A percentile compares a stretch with the other conserved stretches of the same genome.
phyloP scores from a whole-genome alignment of 257 asterid genomes.

The Nicotiana paniculata region DNA sequence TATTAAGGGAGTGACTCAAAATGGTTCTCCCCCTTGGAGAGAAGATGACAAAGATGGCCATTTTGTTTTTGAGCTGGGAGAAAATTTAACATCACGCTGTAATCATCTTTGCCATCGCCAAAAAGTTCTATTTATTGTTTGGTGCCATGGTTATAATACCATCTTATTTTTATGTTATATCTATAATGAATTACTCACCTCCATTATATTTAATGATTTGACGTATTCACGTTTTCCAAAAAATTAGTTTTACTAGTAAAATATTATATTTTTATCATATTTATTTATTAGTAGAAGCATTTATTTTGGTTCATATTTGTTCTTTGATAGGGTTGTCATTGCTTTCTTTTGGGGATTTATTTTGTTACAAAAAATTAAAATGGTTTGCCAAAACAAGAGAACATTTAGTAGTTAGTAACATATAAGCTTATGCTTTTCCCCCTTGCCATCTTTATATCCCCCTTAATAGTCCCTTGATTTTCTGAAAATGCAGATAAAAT shows the following conservation, averaged over 20 bases:
- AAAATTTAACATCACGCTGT: conserved; percentile 94
- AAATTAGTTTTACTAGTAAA: background rate
- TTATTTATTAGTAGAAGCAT: background rate
- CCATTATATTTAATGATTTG: background rate
- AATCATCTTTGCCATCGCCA: conserved; percentile 51
- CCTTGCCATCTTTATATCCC: background rate
- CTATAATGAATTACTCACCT: background rate
- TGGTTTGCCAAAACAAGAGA: background rate
- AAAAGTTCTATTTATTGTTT: conserved; percentile 17
- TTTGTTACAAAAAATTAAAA: background rate
- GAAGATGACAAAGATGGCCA: conserved; percentile 98
- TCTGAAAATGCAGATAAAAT: conserved; percentile 59
- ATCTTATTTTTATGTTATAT: background rate
- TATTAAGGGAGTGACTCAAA: conserved; percentile 65
- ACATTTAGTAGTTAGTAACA: too few species aligned
- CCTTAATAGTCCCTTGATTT: background rate
- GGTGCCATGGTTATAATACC: background rate
- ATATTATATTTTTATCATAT: background rate
- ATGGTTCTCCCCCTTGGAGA: conserved; percentile 84
- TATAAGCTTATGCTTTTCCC: background rate
- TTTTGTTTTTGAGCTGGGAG: conserved; percentile 95
- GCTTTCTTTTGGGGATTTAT: background rate
- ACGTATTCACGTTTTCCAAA: background rate
- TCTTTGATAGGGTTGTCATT: background rate
- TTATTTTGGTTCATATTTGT: background rate